These are phyloP conservation scores for Dictyostelium capitatum DNA, from an alignment of 78 protist species.

Conservation along the genomic window DNA sequence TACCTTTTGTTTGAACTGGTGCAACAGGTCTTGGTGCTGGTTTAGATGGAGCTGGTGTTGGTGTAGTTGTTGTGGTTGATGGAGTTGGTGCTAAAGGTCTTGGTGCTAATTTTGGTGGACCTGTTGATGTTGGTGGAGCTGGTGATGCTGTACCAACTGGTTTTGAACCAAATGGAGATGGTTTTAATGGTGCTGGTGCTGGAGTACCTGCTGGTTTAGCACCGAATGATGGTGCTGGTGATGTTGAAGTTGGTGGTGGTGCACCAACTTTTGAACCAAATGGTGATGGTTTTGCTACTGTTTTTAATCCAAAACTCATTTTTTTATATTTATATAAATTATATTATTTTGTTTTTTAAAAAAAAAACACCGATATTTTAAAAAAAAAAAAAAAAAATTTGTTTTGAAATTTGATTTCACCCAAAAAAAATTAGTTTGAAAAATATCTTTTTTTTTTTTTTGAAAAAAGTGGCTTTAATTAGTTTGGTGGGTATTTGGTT, in stretches of 20 bases:
- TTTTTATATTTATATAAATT: neutral
- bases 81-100: conserved; percentile 22
- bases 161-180: neutral
- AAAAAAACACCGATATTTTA: neutral
- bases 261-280: neutral
- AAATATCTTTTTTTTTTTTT: no score
- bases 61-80: neutral
- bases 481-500: no score
- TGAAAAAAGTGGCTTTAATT: no score
- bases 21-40: no score
- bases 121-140: neutral
- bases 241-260: neutral
- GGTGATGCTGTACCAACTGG: conserved; percentile 36
- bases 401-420: neutral
- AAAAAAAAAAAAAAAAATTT: conserved; percentile 1
- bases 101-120: conserved; percentile 25
- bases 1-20: no score
- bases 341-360: neutral
- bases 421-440: neutral
- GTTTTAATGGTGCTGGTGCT: neutral
- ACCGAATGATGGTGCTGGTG: conserved; percentile 7
- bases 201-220: conserved; percentile 56
- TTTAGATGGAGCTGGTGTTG: neutral
- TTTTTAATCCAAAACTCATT: conserved; percentile 23
- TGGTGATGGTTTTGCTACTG: conserved; percentile 33